Evolutionary conservation across 2,329 filamentous ascomycete genomes (phyloP).

Genomic region (Fusarium sterilihyphosum): DNA sequence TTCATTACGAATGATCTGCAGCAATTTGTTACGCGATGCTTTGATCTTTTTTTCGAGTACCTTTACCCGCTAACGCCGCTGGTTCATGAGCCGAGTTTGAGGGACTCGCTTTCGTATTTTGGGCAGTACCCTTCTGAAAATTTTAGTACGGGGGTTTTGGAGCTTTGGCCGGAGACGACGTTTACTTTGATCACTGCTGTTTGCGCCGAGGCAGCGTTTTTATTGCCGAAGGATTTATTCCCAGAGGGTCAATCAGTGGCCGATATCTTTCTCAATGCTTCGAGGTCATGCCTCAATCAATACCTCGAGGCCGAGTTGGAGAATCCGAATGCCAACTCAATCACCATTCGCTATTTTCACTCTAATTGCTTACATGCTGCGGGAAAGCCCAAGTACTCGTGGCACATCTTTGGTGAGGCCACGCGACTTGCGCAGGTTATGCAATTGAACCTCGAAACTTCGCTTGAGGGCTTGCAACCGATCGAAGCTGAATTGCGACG

Average conservation of each 20-base stretch:
- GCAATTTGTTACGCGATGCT: constrained; percentile 45
- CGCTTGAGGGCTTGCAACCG: constrained; percentile 47
- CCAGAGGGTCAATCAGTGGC: constrained; percentile 51
- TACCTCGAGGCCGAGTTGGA: constrained; percentile 56
- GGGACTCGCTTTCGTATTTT: constrained; percentile 50
- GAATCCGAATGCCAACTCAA: constrained; percentile 53
- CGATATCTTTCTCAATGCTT: constrained; percentile 52
- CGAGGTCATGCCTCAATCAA: constrained; percentile 49
- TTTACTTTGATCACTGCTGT: constrained; percentile 57
- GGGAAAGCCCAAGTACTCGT: constrained; percentile 55
- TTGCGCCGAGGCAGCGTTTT: constrained; percentile 54
- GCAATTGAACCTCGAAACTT: constrained; percentile 54
- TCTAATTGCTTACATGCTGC: constrained; percentile 57
- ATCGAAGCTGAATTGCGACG: constrained; percentile 53
- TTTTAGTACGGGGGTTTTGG: constrained; percentile 25
- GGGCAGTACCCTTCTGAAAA: constrained; percentile 21
- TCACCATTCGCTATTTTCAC: constrained; percentile 57
- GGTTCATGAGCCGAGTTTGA: constrained; percentile 54
- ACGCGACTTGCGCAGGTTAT: constrained; percentile 54
- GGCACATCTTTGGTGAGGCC: constrained; percentile 58
- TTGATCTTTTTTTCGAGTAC: constrained; percentile 55
- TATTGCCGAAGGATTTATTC: constrained; percentile 53
- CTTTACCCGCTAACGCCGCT: constrained; percentile 55
- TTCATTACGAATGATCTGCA: constrained; percentile 41
- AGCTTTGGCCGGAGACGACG: constrained; percentile 49